Conservation (phyloP, 805 yeast genomes). For the Brettanomyces nanus region DNA sequence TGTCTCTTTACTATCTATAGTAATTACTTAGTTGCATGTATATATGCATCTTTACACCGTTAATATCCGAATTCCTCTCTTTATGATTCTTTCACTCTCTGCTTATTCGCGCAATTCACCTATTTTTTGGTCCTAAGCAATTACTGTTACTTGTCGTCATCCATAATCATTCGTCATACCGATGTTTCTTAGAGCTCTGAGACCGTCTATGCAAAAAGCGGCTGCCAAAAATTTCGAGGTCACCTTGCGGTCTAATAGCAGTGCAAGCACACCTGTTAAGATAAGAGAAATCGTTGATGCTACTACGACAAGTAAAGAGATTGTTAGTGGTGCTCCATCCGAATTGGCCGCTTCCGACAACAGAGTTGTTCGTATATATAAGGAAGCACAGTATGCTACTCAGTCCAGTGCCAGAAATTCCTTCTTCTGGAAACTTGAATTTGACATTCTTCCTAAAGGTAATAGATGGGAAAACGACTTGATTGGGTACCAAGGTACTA, state of each 20-base stretch:
- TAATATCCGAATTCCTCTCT: too few relatives aligned
- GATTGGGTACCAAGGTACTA: slow-evolving; percentile 75
- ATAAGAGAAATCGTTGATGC: slow-evolving; percentile 12
- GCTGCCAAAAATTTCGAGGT: background rate
- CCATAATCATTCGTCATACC: too few relatives aligned
- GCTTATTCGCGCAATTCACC: too few relatives aligned
- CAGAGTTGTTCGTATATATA: slow-evolving; percentile 68
- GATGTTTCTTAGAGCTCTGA: slow-evolving; percentile 3
- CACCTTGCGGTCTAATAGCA: background rate
- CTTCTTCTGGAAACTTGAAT: slow-evolving; percentile 65
- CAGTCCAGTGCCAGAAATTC: slow-evolving; percentile 59
- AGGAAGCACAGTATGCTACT: slow-evolving; percentile 73
- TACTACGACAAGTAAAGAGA: slow-evolving; percentile 36
- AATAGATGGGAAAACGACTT: slow-evolving; percentile 87
- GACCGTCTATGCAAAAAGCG: background rate
- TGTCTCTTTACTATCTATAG: too few relatives aligned
- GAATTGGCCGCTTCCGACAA: slow-evolving; percentile 41
- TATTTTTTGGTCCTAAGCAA: too few relatives aligned
- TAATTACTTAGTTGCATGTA: too few relatives aligned
- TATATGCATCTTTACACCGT: too few relatives aligned
- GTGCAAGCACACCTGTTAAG: slow-evolving; percentile 5
- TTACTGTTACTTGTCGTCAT: too few relatives aligned
- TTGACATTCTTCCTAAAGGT: slow-evolving; percentile 72
- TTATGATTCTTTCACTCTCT: too few relatives aligned
- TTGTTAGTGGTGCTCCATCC: slow-evolving; percentile 69